Percentiles rank a stretch among this genome's conserved stretches.
phyloP scores from a whole-genome alignment of 352 stramenopile species.

The Halophytophthora polymorphica region DNA sequence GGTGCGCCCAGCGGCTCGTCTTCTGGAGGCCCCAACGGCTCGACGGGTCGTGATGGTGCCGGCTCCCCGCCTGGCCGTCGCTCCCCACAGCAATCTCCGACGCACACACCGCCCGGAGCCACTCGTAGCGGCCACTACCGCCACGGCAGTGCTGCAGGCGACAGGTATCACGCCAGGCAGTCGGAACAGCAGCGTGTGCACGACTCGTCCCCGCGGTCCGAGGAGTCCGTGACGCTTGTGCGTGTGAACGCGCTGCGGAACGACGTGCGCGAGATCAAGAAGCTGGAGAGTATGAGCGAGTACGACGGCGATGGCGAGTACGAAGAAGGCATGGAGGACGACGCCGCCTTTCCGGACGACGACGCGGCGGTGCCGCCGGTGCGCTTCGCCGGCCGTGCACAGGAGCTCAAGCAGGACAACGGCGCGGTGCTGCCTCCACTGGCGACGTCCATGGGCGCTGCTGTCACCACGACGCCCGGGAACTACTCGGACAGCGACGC shows the following conservation, averaged over 20 bases:
- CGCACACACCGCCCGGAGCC: slow-evolving; percentile 25
- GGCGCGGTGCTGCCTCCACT: slow-evolving; percentile 12
- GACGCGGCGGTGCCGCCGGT: slow-evolving; percentile 21
- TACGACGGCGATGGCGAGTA: slow-evolving; percentile 71
- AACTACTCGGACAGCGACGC: slow-evolving; percentile 77
- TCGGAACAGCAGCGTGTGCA: slow-evolving; percentile 21
- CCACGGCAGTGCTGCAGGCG: slow-evolving; percentile 9
- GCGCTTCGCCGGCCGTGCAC: slow-evolving; percentile 20
- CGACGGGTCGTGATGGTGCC: slow-evolving; percentile 7
- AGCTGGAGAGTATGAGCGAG: slow-evolving; percentile 52
- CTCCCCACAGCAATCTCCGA: slow-evolving; percentile 26
- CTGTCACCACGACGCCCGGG: background rate
- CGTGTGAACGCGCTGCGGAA: slow-evolving; percentile 73
- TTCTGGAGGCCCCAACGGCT: background rate
- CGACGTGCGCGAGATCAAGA: slow-evolving; percentile 66
- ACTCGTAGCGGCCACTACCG: slow-evolving; percentile 14
- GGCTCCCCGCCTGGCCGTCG: slow-evolving; percentile 11
- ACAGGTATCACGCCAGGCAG: background rate
- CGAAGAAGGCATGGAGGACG: slow-evolving; percentile 46
- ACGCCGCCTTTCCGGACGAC: slow-evolving; percentile 39
- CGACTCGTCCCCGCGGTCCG: slow-evolving; percentile 36
- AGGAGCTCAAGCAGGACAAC: slow-evolving; percentile 18
- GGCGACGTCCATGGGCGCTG: slow-evolving; percentile 15
- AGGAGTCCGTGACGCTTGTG: slow-evolving; percentile 65
- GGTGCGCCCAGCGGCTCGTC: slow-evolving; percentile 9